Conservation (phyloP, 495 filamentous ascomycete species). For the Trichoderma orchidacearum region DNA sequence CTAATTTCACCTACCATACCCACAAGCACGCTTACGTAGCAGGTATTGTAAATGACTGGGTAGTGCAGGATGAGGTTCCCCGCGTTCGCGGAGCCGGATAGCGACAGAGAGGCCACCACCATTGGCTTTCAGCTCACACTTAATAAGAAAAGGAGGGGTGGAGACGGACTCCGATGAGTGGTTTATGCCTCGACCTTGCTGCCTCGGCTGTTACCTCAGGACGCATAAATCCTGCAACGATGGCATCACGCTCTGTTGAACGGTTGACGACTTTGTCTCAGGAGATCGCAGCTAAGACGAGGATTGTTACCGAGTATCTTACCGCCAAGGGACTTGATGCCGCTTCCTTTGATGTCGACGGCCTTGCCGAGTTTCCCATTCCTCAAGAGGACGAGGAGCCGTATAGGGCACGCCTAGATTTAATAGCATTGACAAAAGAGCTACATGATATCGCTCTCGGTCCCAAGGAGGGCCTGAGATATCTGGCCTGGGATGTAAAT, state of each 20-base stretch:
- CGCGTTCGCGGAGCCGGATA: background rate
- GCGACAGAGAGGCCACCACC: background rate
- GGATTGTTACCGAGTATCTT: slow-evolving; percentile 12
- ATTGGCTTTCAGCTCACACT: background rate
- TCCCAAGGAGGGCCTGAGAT: slow-evolving; percentile 10
- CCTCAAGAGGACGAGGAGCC: slow-evolving; percentile 7
- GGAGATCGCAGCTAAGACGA: slow-evolving; percentile 10
- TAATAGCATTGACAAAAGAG: slow-evolving; percentile 11
- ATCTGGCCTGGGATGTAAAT: slow-evolving; percentile 13
- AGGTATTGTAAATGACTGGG: background rate
- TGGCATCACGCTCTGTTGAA: background rate
- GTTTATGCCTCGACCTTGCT: background rate
- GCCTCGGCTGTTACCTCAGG: too few species aligned
- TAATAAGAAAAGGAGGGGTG: background rate
- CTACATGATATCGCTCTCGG: slow-evolving; percentile 11
- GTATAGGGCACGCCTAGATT: slow-evolving; percentile 8
- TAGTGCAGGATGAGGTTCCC: background rate
- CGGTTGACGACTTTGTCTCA: slow-evolving; percentile 3
- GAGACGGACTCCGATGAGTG: background rate
- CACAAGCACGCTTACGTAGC: too few species aligned
- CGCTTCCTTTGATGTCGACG: slow-evolving; percentile 11
- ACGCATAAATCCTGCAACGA: background rate
- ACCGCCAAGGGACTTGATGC: slow-evolving; percentile 11
- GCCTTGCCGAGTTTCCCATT: slow-evolving; percentile 12
- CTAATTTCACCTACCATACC: too few species aligned